phyloP scores from a whole-genome alignment of 768 basidiomycete species.

The Paxillus ammoniavirescens region DNA sequence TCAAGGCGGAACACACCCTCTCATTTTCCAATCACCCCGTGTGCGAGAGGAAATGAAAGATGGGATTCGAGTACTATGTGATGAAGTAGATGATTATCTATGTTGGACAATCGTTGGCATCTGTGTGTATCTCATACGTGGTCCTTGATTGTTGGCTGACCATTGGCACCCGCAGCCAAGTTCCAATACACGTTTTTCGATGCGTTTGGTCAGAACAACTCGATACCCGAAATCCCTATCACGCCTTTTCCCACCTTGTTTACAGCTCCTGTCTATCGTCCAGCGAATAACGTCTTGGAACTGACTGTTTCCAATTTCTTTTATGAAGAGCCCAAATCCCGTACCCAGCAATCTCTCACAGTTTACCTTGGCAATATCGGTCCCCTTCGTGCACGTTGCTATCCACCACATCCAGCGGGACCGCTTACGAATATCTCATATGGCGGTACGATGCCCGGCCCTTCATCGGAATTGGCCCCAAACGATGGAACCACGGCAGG shows the following conservation, averaged over 20 bases:
- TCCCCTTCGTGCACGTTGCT: constrained; percentile 75
- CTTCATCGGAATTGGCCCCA: constrained; percentile 31
- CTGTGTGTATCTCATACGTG: constrained; percentile 51
- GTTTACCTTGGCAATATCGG: constrained; percentile 90
- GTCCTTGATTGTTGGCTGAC: constrained; percentile 15
- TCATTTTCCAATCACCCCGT: constrained; percentile 77
- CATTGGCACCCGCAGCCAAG: constrained; percentile 54
- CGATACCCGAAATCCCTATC: constrained; percentile 74
- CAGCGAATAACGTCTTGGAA: constrained; percentile 71
- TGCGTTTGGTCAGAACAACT: constrained; percentile 77
- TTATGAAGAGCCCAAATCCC: constrained; percentile 68
- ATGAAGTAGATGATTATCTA: constrained; percentile 92
- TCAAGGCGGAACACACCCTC: constrained; percentile 77
- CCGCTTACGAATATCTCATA: constrained; percentile 65
- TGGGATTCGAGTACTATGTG: constrained; percentile 69
- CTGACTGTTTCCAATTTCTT: constrained; percentile 88
- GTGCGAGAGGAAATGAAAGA: constrained; percentile 83
- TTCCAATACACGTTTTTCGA: constrained; percentile 96
- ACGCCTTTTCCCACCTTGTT: constrained; percentile 90
- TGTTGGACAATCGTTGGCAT: constrained; percentile 97
- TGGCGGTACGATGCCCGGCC: constrained; percentile 45
- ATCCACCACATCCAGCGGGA: constrained; percentile 69
- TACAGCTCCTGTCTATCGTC: constrained; percentile 73
- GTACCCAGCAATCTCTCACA: constrained; percentile 68
- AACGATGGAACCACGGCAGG: constrained; percentile 21